These are phyloP conservation scores for Sphagnum contortum DNA, from an alignment of 225 moss, liverwort and hornwort genomes.

Conservation along the genomic window DNA sequence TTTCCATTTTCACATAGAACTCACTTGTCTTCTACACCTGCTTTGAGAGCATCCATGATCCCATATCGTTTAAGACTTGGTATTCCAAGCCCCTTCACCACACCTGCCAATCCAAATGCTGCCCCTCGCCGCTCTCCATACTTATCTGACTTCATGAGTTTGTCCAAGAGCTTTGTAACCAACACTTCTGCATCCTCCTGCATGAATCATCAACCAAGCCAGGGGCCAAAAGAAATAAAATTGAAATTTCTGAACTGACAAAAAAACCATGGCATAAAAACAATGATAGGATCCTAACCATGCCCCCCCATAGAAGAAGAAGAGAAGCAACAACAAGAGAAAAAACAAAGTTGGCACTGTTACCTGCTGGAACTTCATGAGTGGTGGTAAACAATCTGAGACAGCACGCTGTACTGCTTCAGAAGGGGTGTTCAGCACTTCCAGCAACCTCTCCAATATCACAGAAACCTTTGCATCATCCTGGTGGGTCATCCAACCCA, in stretches of 20 bases:
- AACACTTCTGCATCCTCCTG: constrained; percentile 76
- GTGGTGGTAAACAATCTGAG: constrained; percentile 82
- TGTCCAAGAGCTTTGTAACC: constrained; percentile 54
- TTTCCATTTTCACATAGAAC: background rate
- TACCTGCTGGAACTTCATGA: constrained; percentile 87
- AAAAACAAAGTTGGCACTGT: too few species aligned
- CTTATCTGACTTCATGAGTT: constrained; percentile 70
- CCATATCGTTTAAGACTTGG: constrained; percentile 70
- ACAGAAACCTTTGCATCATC: constrained; percentile 63
- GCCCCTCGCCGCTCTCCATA: constrained; percentile 95
- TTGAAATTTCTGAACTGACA: too few species aligned
- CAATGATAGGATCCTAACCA: too few species aligned
- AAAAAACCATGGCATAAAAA: too few species aligned
- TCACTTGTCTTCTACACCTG: constrained; percentile 88
- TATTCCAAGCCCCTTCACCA: constrained; percentile 92
- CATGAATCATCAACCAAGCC: background rate
- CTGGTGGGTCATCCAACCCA: constrained; percentile 20
- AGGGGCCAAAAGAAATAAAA: too few species aligned
- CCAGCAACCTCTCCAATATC: constrained; percentile 73
- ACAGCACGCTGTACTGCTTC: constrained; percentile 98
- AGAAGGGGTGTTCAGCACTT: constrained; percentile 96
- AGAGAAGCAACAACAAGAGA: too few species aligned
- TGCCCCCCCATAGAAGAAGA: too few species aligned
- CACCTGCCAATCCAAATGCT: constrained; percentile 98
- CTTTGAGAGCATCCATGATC: constrained; percentile 73